These are phyloP conservation scores for Cornus florida DNA, from an alignment of 148 eudicot genomes.

Conservation along the genomic window DNA sequence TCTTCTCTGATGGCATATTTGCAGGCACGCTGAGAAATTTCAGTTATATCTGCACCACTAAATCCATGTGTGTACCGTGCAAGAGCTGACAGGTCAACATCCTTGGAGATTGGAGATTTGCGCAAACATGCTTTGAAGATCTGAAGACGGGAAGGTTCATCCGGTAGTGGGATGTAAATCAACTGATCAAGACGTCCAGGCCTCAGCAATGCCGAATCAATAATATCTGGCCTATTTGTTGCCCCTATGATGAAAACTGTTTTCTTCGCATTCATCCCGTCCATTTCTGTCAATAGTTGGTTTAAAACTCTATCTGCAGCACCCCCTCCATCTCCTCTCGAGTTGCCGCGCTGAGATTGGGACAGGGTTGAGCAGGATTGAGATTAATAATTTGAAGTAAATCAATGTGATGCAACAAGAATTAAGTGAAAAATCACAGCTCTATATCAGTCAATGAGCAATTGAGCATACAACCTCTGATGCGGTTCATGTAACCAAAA, in stretches of 20 bases:
- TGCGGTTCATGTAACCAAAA: too few species aligned
- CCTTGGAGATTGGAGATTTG: slow-evolving; percentile 23
- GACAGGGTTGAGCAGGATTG: background rate
- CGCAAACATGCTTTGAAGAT: slow-evolving; percentile 27
- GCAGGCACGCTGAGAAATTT: slow-evolving; percentile 29
- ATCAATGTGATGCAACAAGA: background rate
- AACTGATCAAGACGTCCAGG: slow-evolving; percentile 31
- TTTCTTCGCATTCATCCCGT: slow-evolving; percentile 32
- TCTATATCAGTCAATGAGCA: too few species aligned
- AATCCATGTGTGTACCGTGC: slow-evolving; percentile 21
- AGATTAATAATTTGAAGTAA: background rate
- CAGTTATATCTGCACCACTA: slow-evolving; percentile 30
- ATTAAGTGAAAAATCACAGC: background rate
- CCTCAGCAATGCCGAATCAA: slow-evolving; percentile 27
- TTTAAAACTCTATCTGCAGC: slow-evolving; percentile 30
- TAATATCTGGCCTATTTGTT: slow-evolving; percentile 28
- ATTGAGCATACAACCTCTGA: too few species aligned
- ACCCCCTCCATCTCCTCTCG: slow-evolving; percentile 30
- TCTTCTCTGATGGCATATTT: slow-evolving; percentile 28
- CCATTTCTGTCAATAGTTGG: slow-evolving; percentile 30
- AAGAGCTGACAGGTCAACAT: slow-evolving; percentile 18
- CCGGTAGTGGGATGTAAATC: slow-evolving; percentile 29
- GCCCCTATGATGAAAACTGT: slow-evolving; percentile 30
- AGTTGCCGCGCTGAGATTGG: slow-evolving; percentile 22
- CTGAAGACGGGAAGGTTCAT: slow-evolving; percentile 29